Base-by-base conservation (phyloP, 139 green algal genomes). In the Coelastrella sp. region DNA sequence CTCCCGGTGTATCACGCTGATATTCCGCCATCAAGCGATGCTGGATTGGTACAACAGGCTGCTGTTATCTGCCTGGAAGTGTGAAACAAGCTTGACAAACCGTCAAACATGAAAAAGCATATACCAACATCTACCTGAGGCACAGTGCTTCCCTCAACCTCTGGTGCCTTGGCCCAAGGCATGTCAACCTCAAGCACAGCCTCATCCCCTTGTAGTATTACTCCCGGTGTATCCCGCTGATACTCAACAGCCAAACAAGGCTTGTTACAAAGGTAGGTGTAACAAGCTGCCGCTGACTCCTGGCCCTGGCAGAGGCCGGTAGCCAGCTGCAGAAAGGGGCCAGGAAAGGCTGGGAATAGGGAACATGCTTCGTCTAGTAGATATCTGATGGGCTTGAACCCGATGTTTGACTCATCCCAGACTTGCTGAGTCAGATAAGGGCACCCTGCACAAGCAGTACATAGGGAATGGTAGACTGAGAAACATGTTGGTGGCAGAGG, bases 281-380 rank as follows among this genome's bases (percentile, higher is more conserved):
- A 95, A 17, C 93, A 93, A 5, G 86, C 80, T 7, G 75, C 73
- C 14, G 89, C 91, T 14, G 93, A 90, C 0, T 82, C 92, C 58
- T 59, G 64, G 3, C 88, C 86, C 58, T 71, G 47, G 4, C 77
- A 47, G 5, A 93, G 85, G 56, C 89, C 87, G 5, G 88, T 79
- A 22, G 96, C 86, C 91, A 96, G 87, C 85, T 89, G 86, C 90
- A 97, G 80, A 47, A 95, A 86, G 13, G 88, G 94, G 11, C 78
- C 54, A 2, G 90, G 91, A 23, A 94, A 75, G 6, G 95, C 95
- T 10, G 95, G 95, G 82, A 95, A 97, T 32, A 96, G 87, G 7
- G 32, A 75, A n/a, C 84, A 88, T 11, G 94, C 65, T 10, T 94
- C 85, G 47, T 92, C 78, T 13, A 96, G 81, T 0, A 96, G 90